Evolutionary conservation across 2,329 filamentous ascomycete genomes (phyloP), one percentile per base, ranked within the genome.

Genomic region (Colletotrichum brevisporum): DNA sequence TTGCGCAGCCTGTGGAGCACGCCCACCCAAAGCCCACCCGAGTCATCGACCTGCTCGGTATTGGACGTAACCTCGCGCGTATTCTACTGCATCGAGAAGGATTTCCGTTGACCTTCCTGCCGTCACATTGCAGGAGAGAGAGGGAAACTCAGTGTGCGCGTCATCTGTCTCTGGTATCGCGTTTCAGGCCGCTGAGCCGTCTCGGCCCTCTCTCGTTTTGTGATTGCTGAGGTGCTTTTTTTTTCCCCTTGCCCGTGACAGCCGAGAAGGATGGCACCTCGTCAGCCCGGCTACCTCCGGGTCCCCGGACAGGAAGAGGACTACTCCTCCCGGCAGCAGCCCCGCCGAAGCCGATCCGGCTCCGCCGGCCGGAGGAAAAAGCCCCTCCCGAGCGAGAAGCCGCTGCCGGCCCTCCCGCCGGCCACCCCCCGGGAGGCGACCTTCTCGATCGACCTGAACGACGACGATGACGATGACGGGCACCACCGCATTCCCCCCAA

Each of bases 331-430:
- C 39, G 36, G 16, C 48, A 62, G 43, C 39, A 53, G 36, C 54
- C 55, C 41, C 55, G 55, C 31, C 66, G 36, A 45, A 55, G 62
- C 63, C 55, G 67, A 31, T 50, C 64, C 67, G 39, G 67, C 52
- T 56, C 71, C 53, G 48, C 69, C 55, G 47, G 58, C 52, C 51
- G 70, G 41, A 47, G 63, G 24, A 54, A 63, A 75, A 69, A 75
- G 41, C 57, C 63, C n/a, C 47, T 63, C 43, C 63, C 67, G 16
- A 68, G 64, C 41, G 71, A 72, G 41, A 72, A 72, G 55, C 71
- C 71, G 36, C 71, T 72, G 4, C 71, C 71, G 39, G 69, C 64
- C 36, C 64, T 72, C 12, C 71, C 71, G 15, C 65, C 68, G 6
- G 26, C 56, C n/a, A 48, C 66, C 6, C 53, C 69, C 6, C 39